Percentiles rank a stretch among this genome's conserved stretches.
These are phyloP conservation scores for Plasmodium cynomolgi DNA, from an alignment of 169 alveolate genomes.

Conservation along the genomic window DNA sequence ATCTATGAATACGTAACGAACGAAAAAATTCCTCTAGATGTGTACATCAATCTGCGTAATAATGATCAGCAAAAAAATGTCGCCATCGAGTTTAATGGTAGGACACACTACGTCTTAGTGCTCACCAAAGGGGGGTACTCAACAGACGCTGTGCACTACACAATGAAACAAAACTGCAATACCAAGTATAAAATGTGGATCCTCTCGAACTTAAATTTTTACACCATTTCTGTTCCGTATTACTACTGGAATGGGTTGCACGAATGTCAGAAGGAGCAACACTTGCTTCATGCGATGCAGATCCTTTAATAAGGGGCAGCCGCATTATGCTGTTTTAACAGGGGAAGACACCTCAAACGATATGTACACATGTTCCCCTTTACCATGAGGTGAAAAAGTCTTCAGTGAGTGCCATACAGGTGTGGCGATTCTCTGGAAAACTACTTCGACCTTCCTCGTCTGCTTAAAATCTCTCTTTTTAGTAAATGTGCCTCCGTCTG, in stretches of 20 bases:
- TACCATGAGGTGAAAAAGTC: background rate
- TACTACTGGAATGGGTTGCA: conserved; percentile 43
- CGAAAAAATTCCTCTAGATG: conserved; percentile 25
- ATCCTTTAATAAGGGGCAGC: background rate
- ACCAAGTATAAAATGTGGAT: conserved; percentile 61
- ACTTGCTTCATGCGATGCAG: background rate
- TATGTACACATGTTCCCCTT: background rate
- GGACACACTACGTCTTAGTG: conserved; percentile 53
- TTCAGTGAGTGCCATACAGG: background rate
- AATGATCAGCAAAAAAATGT: conserved; percentile 10
- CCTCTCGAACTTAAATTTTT: conserved; percentile 6
- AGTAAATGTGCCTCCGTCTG: conserved; percentile 56
- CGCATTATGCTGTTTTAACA: background rate
- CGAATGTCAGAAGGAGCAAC: conserved; percentile 11
- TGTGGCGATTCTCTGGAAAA: background rate
- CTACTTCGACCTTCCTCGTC: background rate
- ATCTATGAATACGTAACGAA: conserved; percentile 45
- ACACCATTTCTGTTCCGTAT: conserved; percentile 30
- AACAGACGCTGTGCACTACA: background rate
- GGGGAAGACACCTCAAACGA: background rate
- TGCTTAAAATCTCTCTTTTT: conserved; percentile 39
- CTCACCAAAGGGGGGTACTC: background rate
- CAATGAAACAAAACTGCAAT: conserved; percentile 33
- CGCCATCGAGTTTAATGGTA: conserved; percentile 65
- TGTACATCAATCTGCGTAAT: background rate